Percentiles rank a stretch among this genome's conserved stretches.
Evolutionary conservation across 441 rosid genomes (phyloP).

Genomic region (Corymbia citriodora): DNA sequence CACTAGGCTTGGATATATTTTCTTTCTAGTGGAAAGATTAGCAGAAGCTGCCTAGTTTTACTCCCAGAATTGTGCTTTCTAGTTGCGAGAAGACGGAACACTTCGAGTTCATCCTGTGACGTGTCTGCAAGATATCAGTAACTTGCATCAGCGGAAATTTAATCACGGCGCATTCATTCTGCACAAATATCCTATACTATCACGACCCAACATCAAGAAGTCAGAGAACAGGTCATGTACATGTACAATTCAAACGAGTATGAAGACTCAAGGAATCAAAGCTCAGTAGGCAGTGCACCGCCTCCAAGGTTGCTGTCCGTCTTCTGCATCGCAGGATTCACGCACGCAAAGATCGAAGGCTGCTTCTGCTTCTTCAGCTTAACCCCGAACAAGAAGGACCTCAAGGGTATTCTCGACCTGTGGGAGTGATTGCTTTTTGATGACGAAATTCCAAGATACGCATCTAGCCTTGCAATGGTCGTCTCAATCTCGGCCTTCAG

Average conservation of each 20-base stretch:
- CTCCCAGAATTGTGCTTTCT: neutral
- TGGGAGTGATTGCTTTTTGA: constrained; percentile 16
- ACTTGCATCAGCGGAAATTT: neutral
- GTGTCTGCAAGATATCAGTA: neutral
- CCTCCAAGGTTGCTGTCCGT: constrained; percentile 22
- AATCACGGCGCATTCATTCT: neutral
- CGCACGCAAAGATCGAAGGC: constrained; percentile 55
- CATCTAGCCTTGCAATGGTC: constrained; percentile 40
- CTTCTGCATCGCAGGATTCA: constrained; percentile 42
- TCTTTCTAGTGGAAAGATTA: neutral
- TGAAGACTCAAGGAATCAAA: neutral
- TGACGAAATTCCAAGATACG: constrained; percentile 37
- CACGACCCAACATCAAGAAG: neutral
- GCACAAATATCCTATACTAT: neutral
- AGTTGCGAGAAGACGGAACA: neutral
- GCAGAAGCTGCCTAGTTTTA: neutral
- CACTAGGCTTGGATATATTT: neutral
- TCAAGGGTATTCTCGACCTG: constrained; percentile 53
- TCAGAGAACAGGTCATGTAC: neutral
- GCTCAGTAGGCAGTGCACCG: constrained; percentile 1
- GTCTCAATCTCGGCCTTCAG: constrained; percentile 50
- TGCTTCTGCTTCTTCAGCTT: constrained; percentile 55
- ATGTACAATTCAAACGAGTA: neutral
- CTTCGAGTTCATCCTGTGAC: neutral
- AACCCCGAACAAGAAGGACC: constrained; percentile 80